Conservation (phyloP, 225 moss, liverwort and hornwort genomes). For the Bryum argenteum region DNA sequence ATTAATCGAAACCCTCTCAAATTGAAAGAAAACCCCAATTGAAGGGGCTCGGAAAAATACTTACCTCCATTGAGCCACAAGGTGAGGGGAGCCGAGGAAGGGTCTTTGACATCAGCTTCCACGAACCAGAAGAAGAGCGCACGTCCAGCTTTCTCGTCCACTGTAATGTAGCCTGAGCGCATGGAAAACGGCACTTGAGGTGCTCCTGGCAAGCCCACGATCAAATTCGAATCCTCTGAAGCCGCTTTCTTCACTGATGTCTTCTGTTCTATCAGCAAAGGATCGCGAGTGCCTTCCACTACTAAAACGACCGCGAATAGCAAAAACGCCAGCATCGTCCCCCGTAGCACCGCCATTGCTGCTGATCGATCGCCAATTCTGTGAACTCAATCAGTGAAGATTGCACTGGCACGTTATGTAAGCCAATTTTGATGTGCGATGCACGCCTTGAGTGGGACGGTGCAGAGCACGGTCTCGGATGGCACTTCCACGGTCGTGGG, state of each 20-base stretch:
- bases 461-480: not conserved
- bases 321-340: not conserved
- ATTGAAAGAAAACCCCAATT: not conserved
- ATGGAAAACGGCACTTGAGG: slow-evolving; percentile 67
- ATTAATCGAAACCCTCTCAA: not conserved
- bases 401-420: not conserved
- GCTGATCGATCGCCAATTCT: not conserved
- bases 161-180: slow-evolving; percentile 86
- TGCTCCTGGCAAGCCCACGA: slow-evolving; percentile 73
- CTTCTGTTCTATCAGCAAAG: slow-evolving; percentile 47
- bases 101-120: slow-evolving; percentile 76
- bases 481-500: not conserved
- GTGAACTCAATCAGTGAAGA: no score
- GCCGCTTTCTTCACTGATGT: not conserved
- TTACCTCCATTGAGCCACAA: slow-evolving; percentile 99
- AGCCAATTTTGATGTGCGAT: not conserved
- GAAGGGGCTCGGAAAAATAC: not conserved
- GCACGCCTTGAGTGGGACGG: not conserved
- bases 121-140: slow-evolving; percentile 93
- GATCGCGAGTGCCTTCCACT: slow-evolving; percentile 28
- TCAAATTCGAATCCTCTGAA: slow-evolving; percentile 46
- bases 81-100: slow-evolving; percentile 77
- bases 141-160: slow-evolving; percentile 73
- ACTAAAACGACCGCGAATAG: slow-evolving; percentile 26
- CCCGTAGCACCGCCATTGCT: slow-evolving; percentile 20